Conservation (phyloP, 208 protist species). For the Leishmania major region DNA sequence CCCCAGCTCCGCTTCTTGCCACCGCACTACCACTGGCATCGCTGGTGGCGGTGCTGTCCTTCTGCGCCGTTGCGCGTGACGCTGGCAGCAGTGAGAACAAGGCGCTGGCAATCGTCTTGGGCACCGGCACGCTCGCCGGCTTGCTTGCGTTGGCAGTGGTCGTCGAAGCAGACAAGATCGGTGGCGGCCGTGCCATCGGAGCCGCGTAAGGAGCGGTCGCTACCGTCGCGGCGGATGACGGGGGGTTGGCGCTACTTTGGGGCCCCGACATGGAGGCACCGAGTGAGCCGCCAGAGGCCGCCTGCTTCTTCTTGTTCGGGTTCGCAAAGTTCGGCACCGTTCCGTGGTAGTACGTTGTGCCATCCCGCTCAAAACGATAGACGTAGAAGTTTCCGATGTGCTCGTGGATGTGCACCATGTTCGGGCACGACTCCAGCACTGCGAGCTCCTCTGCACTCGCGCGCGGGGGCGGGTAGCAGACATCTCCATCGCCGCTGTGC, state of each 20-base stretch:
- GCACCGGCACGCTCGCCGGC: constrained; percentile 8
- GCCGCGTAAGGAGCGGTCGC: background rate
- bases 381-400: constrained; percentile 79
- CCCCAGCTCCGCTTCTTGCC: background rate
- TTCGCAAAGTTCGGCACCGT: constrained; percentile 87
- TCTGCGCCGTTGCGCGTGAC: constrained; percentile 3
- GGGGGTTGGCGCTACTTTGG: background rate
- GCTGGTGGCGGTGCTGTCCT: constrained; percentile 1
- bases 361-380: constrained; percentile 74
- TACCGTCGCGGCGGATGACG: background rate
- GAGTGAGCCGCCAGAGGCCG: background rate
- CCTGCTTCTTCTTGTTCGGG: constrained; percentile 67
- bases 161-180: background rate
- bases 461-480: constrained; percentile 25
- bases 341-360: constrained; percentile 77
- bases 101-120: constrained; percentile 26
- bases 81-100: constrained; percentile 31
- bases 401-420: constrained; percentile 52
- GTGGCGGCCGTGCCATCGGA: constrained; percentile 4
- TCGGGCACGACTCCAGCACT: constrained; percentile 22
- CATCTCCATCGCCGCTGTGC: constrained; percentile 19
- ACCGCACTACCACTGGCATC: background rate
- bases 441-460: constrained; percentile 29
- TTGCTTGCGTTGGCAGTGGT: constrained; percentile 8
- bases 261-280: background rate